Conservation (phyloP, 345 rosid species). For the Euphorbia pulcherrima region DNA sequence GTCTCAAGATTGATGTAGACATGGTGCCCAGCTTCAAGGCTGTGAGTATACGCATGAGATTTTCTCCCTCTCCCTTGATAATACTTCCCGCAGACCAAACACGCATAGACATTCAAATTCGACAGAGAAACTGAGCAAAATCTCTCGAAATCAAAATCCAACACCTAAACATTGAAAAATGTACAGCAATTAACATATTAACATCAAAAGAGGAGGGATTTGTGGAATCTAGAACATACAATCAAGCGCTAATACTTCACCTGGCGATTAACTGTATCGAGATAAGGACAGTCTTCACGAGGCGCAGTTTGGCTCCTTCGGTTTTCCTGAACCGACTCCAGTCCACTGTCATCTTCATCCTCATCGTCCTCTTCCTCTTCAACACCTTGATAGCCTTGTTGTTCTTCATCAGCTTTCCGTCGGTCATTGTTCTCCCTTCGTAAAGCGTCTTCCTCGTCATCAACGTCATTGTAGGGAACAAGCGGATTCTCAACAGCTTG, state of each 20-base stretch:
- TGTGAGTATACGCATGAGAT: slow-evolving; percentile 95
- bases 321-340: slow-evolving; percentile 23
- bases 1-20: slow-evolving; percentile 86
- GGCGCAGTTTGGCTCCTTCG: slow-evolving; percentile 58
- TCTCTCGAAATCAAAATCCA: slow-evolving; percentile 98
- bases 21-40: slow-evolving; percentile 96
- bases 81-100: slow-evolving; percentile 94
- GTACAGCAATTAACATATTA: neutral
- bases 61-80: slow-evolving; percentile 94
- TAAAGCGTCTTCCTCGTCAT: slow-evolving; percentile 58
- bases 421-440: slow-evolving; percentile 19
- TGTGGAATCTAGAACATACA: neutral
- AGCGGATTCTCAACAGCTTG: slow-evolving; percentile 49
- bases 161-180: slow-evolving; percentile 42
- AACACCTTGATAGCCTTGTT: slow-evolving; percentile 24
- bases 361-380: slow-evolving; percentile 31
- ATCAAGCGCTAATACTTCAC: slow-evolving; percentile 24
- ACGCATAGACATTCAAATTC: slow-evolving; percentile 86
- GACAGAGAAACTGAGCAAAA: slow-evolving; percentile 89
- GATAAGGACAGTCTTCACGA: slow-evolving; percentile 92
- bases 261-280: slow-evolving; percentile 99
- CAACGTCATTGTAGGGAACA: slow-evolving; percentile 55
- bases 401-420: slow-evolving; percentile 12
- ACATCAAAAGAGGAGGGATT: neutral
- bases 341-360: slow-evolving; percentile 36